Conservation (phyloP, 306 rosid genomes). For the Pterocarpus santalinus region DNA sequence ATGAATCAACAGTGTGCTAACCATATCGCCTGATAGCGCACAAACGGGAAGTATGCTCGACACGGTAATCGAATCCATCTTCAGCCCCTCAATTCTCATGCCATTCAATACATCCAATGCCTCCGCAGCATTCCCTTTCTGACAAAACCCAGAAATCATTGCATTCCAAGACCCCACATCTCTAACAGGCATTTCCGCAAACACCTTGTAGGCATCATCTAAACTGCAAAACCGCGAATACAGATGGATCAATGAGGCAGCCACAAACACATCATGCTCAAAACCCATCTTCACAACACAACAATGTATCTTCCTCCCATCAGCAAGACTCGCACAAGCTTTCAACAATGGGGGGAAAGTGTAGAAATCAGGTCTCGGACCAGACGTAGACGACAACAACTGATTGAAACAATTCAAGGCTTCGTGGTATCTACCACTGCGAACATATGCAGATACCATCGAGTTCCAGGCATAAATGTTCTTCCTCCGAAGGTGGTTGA, state of each 20-base stretch:
- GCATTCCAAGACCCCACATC: too few relatives aligned
- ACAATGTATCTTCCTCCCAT: slow-evolving; percentile 56
- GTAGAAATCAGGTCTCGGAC: slow-evolving; percentile 55
- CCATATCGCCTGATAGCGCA: slow-evolving; percentile 45
- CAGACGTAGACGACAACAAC: slow-evolving; percentile 28
- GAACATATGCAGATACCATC: slow-evolving; percentile 52
- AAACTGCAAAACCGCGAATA: too few relatives aligned
- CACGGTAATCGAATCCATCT: slow-evolving; percentile 54
- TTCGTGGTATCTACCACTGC: slow-evolving; percentile 36
- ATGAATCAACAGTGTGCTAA: slow-evolving; percentile 55
- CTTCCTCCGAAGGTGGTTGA: slow-evolving; percentile 49
- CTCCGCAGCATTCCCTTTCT: neutral
- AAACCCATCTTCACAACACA: slow-evolving; percentile 58
- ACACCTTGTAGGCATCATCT: too few relatives aligned
- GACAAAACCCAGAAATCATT: too few relatives aligned
- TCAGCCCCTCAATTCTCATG: slow-evolving; percentile 47
- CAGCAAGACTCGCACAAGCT: slow-evolving; percentile 43
- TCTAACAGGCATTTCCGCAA: too few relatives aligned
- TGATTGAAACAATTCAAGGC: slow-evolving; percentile 43
- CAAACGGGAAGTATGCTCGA: slow-evolving; percentile 57
- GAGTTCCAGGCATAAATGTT: slow-evolving; percentile 58
- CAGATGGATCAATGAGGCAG: too few relatives aligned
- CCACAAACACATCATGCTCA: slow-evolving; percentile 39
- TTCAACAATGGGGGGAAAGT: slow-evolving; percentile 56
- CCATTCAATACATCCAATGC: slow-evolving; percentile 47